Base-by-base conservation (phyloP, 257 asterid species). In the Salvia splendens region DNA sequence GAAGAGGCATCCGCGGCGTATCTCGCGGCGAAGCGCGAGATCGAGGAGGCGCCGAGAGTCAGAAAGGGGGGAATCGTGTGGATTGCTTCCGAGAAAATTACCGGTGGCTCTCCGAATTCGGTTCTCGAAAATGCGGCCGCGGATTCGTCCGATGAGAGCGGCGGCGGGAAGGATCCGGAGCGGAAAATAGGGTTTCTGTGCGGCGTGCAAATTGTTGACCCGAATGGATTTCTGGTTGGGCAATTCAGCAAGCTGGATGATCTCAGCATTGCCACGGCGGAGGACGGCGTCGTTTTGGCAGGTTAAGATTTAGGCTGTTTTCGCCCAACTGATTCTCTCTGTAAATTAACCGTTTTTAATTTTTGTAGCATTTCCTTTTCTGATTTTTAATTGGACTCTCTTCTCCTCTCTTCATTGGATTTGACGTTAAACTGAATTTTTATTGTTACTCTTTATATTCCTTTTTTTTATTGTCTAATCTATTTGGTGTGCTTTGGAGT, bases 1-100 rank as follows among this genome's bases (percentile, higher is more conserved):
- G 87, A 77, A 28, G 85, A 74, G 62, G 85, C 87, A 0, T 51
- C 81, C 3, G 41, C n/a, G 56, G 87, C 79, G 17, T 79, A 80
- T 12, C 52, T 53, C 0, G 10, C 72, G 35, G 73, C 54, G 77
- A 79, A 77, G 48, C 50, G 30, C 30, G 30, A 24, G 30, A 24
- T 24, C 30, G 30, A 24, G 30, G 30, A 24, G 30, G 30, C 30
- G 30, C 30, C 30, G 30, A 24, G 30, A 24, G 30, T 24, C 30
- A 1, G 30, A 24, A 3, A 24, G 30, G 30, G 30, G 30, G 30
- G 30, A 24, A 24, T 24, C 30, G 30, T 24, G 30, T 24, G 30
- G 30, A 2, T 24, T 24, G 30, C 30, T 24, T 24, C 30, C 30
- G 30, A 24, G 30, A 24, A 24, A 2, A n/a, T n/a, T n/a, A 24